Evolutionary conservation across 2,329 filamentous ascomycete species (phyloP).

Genomic region (Hortaea werneckii): DNA sequence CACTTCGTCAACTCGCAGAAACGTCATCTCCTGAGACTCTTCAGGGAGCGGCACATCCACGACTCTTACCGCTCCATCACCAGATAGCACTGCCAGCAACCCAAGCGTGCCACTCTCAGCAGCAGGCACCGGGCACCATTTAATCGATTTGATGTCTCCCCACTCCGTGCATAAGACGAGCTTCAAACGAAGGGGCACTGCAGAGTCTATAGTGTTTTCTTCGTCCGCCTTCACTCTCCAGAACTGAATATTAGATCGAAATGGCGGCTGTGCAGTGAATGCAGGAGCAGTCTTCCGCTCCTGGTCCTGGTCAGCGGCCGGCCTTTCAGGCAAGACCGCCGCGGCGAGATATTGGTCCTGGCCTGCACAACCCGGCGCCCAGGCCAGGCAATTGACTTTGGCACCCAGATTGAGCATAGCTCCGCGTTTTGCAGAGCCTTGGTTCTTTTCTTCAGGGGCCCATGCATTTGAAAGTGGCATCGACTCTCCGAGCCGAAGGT

Average conservation of each 20-base stretch:
- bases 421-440: constrained; percentile 19
- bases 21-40: constrained; percentile 12
- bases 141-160: constrained; percentile 44
- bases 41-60: constrained; percentile 37
- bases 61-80: constrained; percentile 47
- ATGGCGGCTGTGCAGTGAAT: constrained; percentile 40
- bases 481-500: constrained; percentile 31
- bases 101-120: constrained; percentile 29
- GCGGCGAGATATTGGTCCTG: constrained; percentile 48
- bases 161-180: constrained; percentile 47
- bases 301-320: constrained; percentile 25
- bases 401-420: constrained; percentile 50
- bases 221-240: constrained; percentile 43
- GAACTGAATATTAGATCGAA: constrained; percentile 45
- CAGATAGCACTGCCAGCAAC: constrained; percentile 47
- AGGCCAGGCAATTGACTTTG: constrained; percentile 41
- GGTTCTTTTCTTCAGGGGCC: neutral
- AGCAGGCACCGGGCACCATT: constrained; percentile 45
- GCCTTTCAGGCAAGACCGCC: constrained; percentile 12
- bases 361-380: constrained; percentile 32
- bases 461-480: constrained; percentile 38
- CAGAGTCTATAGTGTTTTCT: constrained; percentile 34
- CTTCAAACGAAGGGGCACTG: constrained; percentile 34
- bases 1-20: constrained; percentile 35
- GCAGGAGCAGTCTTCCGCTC: constrained; percentile 33